Evolutionary conservation across 2,329 filamentous ascomycete species (phyloP).

Genomic region (Cladosporium phlei): DNA sequence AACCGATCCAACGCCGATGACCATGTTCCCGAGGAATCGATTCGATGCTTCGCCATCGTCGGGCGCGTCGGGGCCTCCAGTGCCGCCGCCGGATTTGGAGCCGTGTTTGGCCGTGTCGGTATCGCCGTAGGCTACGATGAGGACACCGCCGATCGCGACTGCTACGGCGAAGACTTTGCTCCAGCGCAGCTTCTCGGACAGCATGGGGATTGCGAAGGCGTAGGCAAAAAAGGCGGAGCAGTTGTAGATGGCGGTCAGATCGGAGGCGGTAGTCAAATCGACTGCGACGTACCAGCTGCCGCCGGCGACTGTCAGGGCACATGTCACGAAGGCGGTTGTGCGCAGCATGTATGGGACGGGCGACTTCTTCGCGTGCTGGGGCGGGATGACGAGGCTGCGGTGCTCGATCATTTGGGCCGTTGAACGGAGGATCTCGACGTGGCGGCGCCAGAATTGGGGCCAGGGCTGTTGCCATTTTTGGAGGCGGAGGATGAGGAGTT

Average conservation of each 20-base stretch:
- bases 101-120: conserved; percentile 48
- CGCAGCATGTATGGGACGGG: conserved; percentile 70
- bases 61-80: conserved; percentile 43
- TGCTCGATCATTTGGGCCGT: conserved; percentile 83
- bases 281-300: conserved; percentile 95
- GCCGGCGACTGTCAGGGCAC: conserved; percentile 80
- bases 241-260: conserved; percentile 97
- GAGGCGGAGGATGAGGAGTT: conserved; percentile 73
- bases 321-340: conserved; percentile 78
- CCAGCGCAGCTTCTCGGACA: conserved; percentile 75
- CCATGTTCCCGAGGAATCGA: conserved; percentile 76
- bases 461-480: conserved; percentile 76
- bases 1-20: conserved; percentile 86
- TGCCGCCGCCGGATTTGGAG: conserved; percentile 51
- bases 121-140: conserved; percentile 94
- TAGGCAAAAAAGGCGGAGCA: conserved; percentile 99
- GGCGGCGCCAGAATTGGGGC: conserved; percentile 77
- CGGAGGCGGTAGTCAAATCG: conserved; percentile 83
- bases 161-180: conserved; percentile 84
- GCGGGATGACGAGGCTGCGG: conserved; percentile 63
- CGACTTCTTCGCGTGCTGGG: conserved; percentile 41
- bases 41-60: conserved; percentile 55
- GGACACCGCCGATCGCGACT: conserved; percentile 81
- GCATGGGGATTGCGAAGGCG: conserved; percentile 84
- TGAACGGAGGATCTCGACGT: conserved; percentile 57